Percentiles rank a stretch among this genome's conserved stretches.
Evolutionary conservation across 768 basidiomycete species (phyloP).

Genomic region (Austroboletus eburneus): DNA sequence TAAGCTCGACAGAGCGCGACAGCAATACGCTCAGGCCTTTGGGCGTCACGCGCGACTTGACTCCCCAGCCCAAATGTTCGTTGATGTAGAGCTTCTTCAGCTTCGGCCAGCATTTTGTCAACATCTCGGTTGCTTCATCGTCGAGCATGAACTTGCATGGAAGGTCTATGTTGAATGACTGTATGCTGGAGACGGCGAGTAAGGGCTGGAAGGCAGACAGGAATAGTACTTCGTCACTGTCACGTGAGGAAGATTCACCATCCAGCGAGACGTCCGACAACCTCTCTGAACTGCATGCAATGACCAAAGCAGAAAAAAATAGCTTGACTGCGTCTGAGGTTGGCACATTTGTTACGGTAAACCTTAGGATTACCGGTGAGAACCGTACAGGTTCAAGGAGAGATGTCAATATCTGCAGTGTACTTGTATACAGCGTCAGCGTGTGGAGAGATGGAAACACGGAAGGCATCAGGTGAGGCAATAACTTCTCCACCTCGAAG

Average conservation of each 20-base stretch:
- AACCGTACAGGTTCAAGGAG: constrained; percentile 18
- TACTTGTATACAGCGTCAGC: constrained; percentile 6
- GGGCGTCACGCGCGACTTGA: constrained; percentile 16
- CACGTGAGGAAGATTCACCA: constrained; percentile 4
- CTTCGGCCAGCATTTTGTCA: constrained; percentile 21
- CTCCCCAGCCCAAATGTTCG: constrained; percentile 17
- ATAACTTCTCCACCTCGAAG: constrained; percentile 14
- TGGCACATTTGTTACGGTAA: constrained; percentile 9
- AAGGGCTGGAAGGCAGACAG: constrained; percentile 18
- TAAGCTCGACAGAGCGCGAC: constrained; percentile 6
- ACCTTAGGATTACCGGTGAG: constrained; percentile 12
- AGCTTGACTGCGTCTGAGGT: constrained; percentile 18
- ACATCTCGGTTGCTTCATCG: constrained; percentile 13
- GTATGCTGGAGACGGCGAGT: constrained; percentile 11
- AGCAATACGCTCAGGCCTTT: constrained; percentile 20
- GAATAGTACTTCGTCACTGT: no score
- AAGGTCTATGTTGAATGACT: constrained; percentile 12
- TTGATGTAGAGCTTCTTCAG: constrained; percentile 15
- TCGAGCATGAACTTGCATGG: constrained; percentile 19
- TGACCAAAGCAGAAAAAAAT: constrained; percentile 18
- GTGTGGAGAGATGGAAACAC: constrained; percentile 12
- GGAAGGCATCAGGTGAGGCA: constrained; percentile 7
- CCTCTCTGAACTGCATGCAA: constrained; percentile 9
- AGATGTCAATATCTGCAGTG: constrained; percentile 17
- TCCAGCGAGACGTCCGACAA: no score